A percentile compares a stretch with the other conserved stretches of the same genome.
Conservation (phyloP, 805 yeast species). For the Zygosaccharomyces lentus region DNA sequence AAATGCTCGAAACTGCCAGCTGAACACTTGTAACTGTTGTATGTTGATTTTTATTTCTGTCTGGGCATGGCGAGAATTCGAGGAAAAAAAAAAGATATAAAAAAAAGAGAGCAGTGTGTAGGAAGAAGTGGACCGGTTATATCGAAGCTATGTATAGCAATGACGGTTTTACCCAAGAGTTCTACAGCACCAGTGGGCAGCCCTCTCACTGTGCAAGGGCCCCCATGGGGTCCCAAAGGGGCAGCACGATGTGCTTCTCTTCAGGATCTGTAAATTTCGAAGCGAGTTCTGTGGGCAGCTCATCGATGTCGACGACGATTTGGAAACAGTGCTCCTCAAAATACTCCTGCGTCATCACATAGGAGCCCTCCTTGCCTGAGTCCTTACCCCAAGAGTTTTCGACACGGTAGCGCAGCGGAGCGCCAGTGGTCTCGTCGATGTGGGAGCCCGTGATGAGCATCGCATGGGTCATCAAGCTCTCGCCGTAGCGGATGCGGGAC, state of each 20-base stretch:
- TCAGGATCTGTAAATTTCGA: constrained; percentile 36
- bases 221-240: constrained; percentile 80
- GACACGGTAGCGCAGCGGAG: constrained; percentile 65
- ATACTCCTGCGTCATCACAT: constrained; percentile 68
- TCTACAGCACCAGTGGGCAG: background rate
- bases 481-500: constrained; percentile 63
- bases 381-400: constrained; percentile 78
- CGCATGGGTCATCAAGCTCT: constrained; percentile 85
- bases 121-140: background rate
- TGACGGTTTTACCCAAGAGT: background rate
- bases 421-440: constrained; percentile 51
- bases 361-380: constrained; percentile 62
- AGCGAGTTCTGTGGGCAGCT: constrained; percentile 42
- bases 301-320: constrained; percentile 55
- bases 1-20: background rate
- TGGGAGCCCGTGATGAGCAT: constrained; percentile 83
- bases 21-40: background rate
- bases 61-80: constrained; percentile 1
- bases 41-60: constrained; percentile 4
- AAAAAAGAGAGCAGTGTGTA: too few species aligned
- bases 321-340: constrained; percentile 73
- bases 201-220: constrained; percentile 52
- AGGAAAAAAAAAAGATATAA: background rate
- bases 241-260: constrained; percentile 52
- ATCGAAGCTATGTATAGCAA: background rate